Percentiles rank a stretch among this genome's conserved stretches.
Evolutionary conservation across 176 grass and related monocot genomes (phyloP).

Genomic region (Carex kokanica): DNA sequence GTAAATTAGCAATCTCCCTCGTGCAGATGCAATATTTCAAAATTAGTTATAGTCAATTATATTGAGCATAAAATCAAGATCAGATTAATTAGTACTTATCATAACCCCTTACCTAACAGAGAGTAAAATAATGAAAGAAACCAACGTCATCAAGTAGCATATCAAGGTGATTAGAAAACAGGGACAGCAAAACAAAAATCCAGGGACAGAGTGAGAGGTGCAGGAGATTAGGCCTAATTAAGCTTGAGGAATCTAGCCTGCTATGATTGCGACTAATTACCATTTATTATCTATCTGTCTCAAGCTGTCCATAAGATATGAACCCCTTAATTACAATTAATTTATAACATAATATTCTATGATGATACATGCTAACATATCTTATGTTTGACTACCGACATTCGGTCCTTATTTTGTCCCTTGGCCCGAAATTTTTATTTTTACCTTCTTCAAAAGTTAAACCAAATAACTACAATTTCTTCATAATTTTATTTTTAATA

Average conservation of each 20-base stretch:
- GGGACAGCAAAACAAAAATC: not conserved
- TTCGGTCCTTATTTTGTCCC: not conserved
- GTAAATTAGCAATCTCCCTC: not conserved
- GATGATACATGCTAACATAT: not conserved
- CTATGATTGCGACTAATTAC: slow-evolving; percentile 21
- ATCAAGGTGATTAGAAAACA: not conserved
- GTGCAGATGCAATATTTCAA: not conserved
- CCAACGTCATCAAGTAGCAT: not conserved
- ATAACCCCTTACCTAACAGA: not conserved
- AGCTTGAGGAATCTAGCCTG: slow-evolving; percentile 34
- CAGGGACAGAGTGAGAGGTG: not conserved
- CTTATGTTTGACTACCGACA: not conserved
- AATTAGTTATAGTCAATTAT: not conserved
- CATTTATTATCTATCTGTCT: slow-evolving; percentile 13
- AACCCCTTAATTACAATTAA: not conserved
- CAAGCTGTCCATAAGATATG: slow-evolving; percentile 14
- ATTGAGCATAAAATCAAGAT: not conserved
- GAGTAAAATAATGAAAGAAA: not conserved
- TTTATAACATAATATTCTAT: not conserved
- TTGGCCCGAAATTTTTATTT: too few species aligned
- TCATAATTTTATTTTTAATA: too few species aligned
- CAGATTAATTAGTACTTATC: not conserved
- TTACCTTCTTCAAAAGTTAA: too few species aligned
- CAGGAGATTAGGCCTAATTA: not conserved
- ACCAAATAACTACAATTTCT: too few species aligned